phyloP scores from a whole-genome alignment of 1,284 basidiomycete genomes.

The Puccinia polysora region DNA sequence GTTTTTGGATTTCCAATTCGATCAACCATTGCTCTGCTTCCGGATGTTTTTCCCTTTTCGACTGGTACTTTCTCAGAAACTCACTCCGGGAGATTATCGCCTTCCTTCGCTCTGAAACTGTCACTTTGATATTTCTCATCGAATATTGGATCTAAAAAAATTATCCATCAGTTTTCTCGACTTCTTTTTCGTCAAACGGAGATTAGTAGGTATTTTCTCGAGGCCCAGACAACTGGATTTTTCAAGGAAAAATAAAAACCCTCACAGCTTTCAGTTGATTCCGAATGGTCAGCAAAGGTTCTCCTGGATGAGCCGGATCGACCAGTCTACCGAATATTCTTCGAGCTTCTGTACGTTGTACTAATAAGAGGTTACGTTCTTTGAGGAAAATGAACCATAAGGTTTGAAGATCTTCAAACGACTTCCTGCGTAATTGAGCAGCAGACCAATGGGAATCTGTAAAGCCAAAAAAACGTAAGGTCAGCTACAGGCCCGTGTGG shows the following conservation, averaged over 20 bases:
- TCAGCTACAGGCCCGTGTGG: background rate
- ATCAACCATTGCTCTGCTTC: constrained; percentile 25
- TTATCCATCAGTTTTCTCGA: too few relatives aligned
- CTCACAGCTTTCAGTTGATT: constrained; percentile 32
- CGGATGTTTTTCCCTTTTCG: constrained; percentile 18
- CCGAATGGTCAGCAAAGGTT: constrained; percentile 40
- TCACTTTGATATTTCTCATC: constrained; percentile 43
- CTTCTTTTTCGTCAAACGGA: too few relatives aligned
- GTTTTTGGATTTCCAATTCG: constrained; percentile 24
- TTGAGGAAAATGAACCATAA: constrained; percentile 84
- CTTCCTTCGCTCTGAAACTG: constrained; percentile 36
- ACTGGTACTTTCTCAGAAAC: constrained; percentile 33
- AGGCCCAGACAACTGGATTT: background rate
- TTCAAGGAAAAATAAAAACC: background rate
- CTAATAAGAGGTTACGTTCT: constrained; percentile 80
- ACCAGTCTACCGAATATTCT: constrained; percentile 54
- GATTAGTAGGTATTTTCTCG: too few relatives aligned
- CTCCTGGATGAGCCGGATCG: constrained; percentile 40
- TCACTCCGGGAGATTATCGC: constrained; percentile 24
- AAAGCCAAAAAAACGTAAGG: background rate
- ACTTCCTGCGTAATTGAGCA: constrained; percentile 76
- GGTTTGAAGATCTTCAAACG: constrained; percentile 83
- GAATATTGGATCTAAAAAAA: constrained; percentile 33
- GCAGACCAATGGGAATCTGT: constrained; percentile 64
- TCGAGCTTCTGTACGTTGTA: constrained; percentile 73